phyloP scores from a whole-genome alignment of 2,329 filamentous ascomycete species.

The Pseudogymnoascus sp. region DNA sequence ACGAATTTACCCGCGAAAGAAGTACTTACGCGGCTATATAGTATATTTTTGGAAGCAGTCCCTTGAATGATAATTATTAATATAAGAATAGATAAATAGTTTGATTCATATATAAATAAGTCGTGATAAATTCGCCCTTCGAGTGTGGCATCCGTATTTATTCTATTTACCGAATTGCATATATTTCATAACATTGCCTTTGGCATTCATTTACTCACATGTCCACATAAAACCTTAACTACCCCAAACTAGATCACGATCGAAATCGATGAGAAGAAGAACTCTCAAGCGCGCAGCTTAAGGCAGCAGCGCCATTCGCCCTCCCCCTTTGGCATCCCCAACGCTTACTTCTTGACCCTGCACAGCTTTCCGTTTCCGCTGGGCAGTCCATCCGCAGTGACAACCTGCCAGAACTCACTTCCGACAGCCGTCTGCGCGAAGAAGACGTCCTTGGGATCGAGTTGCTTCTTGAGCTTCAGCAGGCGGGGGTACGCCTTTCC shows the following conservation, averaged over 20 bases:
- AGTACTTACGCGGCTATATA: background rate
- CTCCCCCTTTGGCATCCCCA: background rate
- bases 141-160: background rate
- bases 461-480: slow-evolving; percentile 41
- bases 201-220: background rate
- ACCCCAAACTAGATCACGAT: background rate
- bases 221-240: background rate
- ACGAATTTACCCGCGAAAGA: background rate
- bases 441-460: slow-evolving; percentile 40
- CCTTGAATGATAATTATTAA: too few species aligned
- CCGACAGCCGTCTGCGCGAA: slow-evolving; percentile 18
- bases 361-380: slow-evolving; percentile 18
- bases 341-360: slow-evolving; percentile 8
- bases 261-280: background rate
- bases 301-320: background rate
- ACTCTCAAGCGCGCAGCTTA: background rate
- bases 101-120: background rate
- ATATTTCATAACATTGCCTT: background rate
- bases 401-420: slow-evolving; percentile 16
- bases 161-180: background rate
- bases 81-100: background rate
- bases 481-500: slow-evolving; percentile 32
- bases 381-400: slow-evolving; percentile 14
- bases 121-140: background rate
- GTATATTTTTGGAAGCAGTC: too few species aligned